Conservation (phyloP, 1,284 basidiomycete species). For the Stygiomarasmius scandens region DNA sequence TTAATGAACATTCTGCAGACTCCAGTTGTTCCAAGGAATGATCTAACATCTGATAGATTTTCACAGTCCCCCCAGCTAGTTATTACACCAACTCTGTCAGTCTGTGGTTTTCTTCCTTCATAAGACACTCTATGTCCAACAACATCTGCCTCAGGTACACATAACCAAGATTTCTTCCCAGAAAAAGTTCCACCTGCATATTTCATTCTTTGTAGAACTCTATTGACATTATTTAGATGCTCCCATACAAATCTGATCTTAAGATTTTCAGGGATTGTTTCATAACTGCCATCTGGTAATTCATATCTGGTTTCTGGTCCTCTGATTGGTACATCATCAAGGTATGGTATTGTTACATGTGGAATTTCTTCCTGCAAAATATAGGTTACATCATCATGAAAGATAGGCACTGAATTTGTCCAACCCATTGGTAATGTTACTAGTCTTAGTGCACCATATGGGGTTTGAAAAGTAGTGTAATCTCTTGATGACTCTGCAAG, state of each 20-base stretch:
- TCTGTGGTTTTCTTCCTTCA: constrained; percentile 23
- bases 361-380: constrained; percentile 38
- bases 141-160: constrained; percentile 21
- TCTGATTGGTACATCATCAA: constrained; percentile 32
- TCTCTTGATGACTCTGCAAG: constrained; percentile 19
- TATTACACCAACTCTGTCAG: constrained; percentile 18
- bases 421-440: constrained; percentile 39
- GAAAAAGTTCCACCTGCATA: constrained; percentile 28
- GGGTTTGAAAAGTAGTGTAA: constrained; percentile 26
- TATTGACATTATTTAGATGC: constrained; percentile 26
- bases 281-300: constrained; percentile 5
- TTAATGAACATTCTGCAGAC: constrained; percentile 13
- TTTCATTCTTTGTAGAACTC: constrained; percentile 27
- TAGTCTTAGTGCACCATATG: constrained; percentile 22
- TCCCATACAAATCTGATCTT: constrained; percentile 33
- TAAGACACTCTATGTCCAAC: constrained; percentile 31
- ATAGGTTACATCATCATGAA: constrained; percentile 36
- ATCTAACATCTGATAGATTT: background rate
- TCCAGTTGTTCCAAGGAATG: background rate
- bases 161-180: constrained; percentile 19
- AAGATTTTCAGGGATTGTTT: constrained; percentile 28
- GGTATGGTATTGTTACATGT: constrained; percentile 26
- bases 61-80: constrained; percentile 16
- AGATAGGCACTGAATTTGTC: constrained; percentile 40
- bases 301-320: constrained; percentile 24